Conservation (phyloP, 352 stramenopile genomes). For the Pythium rhizo-oryzae region DNA sequence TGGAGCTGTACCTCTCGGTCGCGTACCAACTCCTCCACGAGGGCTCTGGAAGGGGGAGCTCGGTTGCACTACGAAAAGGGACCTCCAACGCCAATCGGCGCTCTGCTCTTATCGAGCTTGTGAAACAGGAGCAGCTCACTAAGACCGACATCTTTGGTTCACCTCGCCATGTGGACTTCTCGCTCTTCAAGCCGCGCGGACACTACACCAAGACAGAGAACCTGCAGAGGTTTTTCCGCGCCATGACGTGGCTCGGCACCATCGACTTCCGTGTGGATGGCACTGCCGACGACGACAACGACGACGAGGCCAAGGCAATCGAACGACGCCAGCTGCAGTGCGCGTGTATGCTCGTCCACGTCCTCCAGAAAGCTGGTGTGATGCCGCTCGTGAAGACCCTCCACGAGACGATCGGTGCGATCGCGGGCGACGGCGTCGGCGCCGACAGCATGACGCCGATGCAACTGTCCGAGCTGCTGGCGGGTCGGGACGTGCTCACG, state of each 20-base stretch:
- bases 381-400: slow-evolving; percentile 9
- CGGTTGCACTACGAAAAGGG: neutral
- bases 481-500: slow-evolving; percentile 3
- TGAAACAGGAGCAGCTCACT: neutral
- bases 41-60: neutral
- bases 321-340: slow-evolving; percentile 28
- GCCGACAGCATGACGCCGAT: slow-evolving; percentile 28
- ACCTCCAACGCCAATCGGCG: neutral
- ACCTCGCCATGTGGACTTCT: slow-evolving; percentile 30
- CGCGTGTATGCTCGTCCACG: slow-evolving; percentile 24
- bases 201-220: slow-evolving; percentile 29
- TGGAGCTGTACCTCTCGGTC: neutral
- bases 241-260: slow-evolving; percentile 30
- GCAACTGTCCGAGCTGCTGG: slow-evolving; percentile 24
- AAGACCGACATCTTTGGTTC: slow-evolving; percentile 12
- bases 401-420: slow-evolving; percentile 5
- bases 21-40: neutral
- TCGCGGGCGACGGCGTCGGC: slow-evolving; percentile 23
- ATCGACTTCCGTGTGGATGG: slow-evolving; percentile 33
- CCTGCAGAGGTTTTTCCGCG: slow-evolving; percentile 25
- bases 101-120: neutral
- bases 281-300: slow-evolving; percentile 1
- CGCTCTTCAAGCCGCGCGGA: slow-evolving; percentile 34
- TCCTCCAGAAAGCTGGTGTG: slow-evolving; percentile 17
- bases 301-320: neutral